These are phyloP conservation scores for Yamadazyma insecticola DNA, from an alignment of 805 yeast genomes.

Conservation along the genomic window DNA sequence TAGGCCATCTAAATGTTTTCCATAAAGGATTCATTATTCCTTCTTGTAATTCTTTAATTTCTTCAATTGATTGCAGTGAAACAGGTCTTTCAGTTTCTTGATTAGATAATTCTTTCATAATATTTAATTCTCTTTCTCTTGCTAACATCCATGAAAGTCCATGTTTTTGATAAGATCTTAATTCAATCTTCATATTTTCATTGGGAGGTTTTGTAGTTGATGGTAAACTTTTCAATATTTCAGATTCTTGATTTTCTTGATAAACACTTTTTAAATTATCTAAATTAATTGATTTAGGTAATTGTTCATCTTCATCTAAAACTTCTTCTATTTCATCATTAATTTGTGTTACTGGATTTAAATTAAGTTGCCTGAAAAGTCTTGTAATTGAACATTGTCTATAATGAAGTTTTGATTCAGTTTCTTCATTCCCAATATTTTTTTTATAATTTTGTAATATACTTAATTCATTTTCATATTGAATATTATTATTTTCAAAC, in stretches of 20 bases:
- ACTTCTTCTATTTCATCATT: constrained; percentile 9
- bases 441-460: constrained; percentile 12
- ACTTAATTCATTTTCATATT: constrained; percentile 7
- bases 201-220: constrained; percentile 51
- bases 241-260: constrained; percentile 61
- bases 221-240: constrained; percentile 53
- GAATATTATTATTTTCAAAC: constrained; percentile 17
- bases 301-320: constrained; percentile 22
- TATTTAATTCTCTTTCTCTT: constrained; percentile 61
- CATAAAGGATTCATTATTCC: constrained; percentile 79
- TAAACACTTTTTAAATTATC: constrained; percentile 78
- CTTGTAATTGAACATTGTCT: constrained; percentile 53
- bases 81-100: constrained; percentile 8
- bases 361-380: constrained; percentile 49
- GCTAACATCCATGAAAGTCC: constrained; percentile 89
- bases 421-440: constrained; percentile 40
- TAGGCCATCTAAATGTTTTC: constrained; percentile 80
- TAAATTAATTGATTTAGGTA: constrained; percentile 43
- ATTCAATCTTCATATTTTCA: constrained; percentile 47
- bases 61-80: constrained; percentile 23
- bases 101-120: constrained; percentile 29
- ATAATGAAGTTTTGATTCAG: constrained; percentile 46
- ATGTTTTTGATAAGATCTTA: constrained; percentile 77
- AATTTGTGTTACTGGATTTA: constrained; percentile 18
- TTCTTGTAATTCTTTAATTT: constrained; percentile 29